Base-by-base conservation (phyloP, 495 filamentous ascomycete genomes). In the Tuber magnatum region DNA sequence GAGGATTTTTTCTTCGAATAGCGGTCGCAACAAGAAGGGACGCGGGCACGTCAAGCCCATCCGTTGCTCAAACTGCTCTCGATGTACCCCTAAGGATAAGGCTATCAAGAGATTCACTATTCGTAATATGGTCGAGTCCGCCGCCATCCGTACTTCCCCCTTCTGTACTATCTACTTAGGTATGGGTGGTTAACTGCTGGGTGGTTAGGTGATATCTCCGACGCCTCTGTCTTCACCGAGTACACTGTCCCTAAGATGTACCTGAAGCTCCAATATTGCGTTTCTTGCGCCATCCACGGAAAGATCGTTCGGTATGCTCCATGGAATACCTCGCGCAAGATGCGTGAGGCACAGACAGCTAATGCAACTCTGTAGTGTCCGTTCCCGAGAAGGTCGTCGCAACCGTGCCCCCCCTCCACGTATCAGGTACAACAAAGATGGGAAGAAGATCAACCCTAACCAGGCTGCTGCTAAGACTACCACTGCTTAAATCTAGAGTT, bases 221-320 rank as follows among this genome's bases (percentile, higher is more conserved):
- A 99, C 84, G 95, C 95, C 83, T 98, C 95, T 81, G 95, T 99
- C 86, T 98, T 97, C 89, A 87, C 92, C 79, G 95, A 99, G 88
- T 99, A 99, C 89, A 92, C 93, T 76, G 94, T 99, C 85, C 95
- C 95, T 86, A 99, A 99, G 91, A 99, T 99, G 95, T 99, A 99
- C 91, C 88, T 99, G 86, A 99, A 99, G 91, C 91, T 99, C 85
- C 95, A 99, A 89, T 99, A 99, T 92, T 99, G 95, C 86, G 95
- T 99, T 84, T 98, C 96, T 85, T 98, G 95, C 88, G 95, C 95
- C 81, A 98, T 99, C 83, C 95, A 98, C 89, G 95, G 96, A 88
- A 99, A 99, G 92, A 98, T 98, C 86, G 96, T 99, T 85, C 94
- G 95, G 95, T 99, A 92, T 85, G 93, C 89, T 84, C 84, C 82